Evolutionary conservation across 345 rosid genomes (phyloP).

Genomic region (Heritiera fomes): DNA sequence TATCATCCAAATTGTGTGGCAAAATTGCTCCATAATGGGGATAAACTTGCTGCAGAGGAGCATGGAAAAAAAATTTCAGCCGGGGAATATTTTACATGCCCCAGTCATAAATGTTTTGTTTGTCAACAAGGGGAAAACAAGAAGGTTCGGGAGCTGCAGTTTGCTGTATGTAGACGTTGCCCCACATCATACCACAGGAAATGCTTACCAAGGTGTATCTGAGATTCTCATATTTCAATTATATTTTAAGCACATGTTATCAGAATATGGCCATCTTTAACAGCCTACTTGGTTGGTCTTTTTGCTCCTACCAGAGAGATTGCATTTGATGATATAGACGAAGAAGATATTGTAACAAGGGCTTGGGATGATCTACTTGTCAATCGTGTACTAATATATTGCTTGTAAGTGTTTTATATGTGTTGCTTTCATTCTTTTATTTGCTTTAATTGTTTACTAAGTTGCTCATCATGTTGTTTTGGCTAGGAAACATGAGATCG

Average conservation of each 20-base stretch:
- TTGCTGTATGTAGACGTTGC: slow-evolving; percentile 94
- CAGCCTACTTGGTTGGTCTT: slow-evolving; percentile 17
- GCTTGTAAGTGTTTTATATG: slow-evolving; percentile 61
- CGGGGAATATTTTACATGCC: slow-evolving; percentile 75
- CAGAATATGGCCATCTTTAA: slow-evolving; percentile 6
- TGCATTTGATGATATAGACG: slow-evolving; percentile 47
- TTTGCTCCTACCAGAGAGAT: slow-evolving; percentile 52
- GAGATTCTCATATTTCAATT: slow-evolving; percentile 13
- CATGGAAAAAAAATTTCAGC: slow-evolving; percentile 53
- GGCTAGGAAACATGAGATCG: slow-evolving; percentile 71
- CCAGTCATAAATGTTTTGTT: slow-evolving; percentile 76
- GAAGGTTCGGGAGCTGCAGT: slow-evolving; percentile 54
- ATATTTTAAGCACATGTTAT: not conserved
- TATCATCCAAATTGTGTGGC: slow-evolving; percentile 87
- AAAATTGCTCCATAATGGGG: slow-evolving; percentile 48
- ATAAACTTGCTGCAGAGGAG: slow-evolving; percentile 56
- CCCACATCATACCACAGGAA: slow-evolving; percentile 87
- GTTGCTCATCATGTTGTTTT: slow-evolving; percentile 22
- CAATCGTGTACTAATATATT: slow-evolving; percentile 77
- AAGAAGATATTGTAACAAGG: slow-evolving; percentile 52
- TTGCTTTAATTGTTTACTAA: slow-evolving; percentile 24
- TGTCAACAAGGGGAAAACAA: slow-evolving; percentile 74
- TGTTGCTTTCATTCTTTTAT: slow-evolving; percentile 13
- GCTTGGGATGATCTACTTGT: slow-evolving; percentile 83
- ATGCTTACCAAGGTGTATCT: slow-evolving; percentile 79